Conservation (phyloP, 225 moss, liverwort and hornwort species). For the Lunularia cruciata region DNA sequence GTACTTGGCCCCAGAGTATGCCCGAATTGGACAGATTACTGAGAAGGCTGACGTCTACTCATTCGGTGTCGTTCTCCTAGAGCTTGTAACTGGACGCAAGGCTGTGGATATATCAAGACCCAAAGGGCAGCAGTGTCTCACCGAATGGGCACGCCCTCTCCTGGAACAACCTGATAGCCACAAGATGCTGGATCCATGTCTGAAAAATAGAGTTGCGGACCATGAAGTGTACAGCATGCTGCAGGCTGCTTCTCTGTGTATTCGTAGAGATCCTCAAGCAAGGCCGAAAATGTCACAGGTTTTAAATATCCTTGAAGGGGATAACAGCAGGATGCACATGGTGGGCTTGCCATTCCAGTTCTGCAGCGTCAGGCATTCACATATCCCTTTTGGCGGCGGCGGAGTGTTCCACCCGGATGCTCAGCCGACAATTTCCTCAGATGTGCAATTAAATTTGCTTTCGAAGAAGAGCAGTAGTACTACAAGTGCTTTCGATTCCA, state of each 20-base stretch:
- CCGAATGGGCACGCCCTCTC: constrained; percentile 43
- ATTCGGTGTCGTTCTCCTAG: constrained; percentile 40
- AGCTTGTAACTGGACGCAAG: constrained; percentile 38
- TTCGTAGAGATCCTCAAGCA: constrained; percentile 33
- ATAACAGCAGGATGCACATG: constrained; percentile 18
- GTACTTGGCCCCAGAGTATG: constrained; percentile 44
- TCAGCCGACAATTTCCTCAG: not conserved
- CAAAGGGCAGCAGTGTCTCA: constrained; percentile 40
- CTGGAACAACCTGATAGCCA: constrained; percentile 20
- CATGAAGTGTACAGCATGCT: constrained; percentile 36
- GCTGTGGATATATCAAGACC: constrained; percentile 30
- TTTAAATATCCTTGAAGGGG: constrained; percentile 23
- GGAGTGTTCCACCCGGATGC: constrained; percentile 19
- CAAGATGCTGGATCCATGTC: constrained; percentile 29
- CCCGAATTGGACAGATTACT: constrained; percentile 37
- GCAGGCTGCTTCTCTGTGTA: constrained; percentile 35
- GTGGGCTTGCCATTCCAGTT: constrained; percentile 30
- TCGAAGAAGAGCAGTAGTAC: not conserved
- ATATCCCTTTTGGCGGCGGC: constrained; percentile 27
- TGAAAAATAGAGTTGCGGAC: constrained; percentile 29
- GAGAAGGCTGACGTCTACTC: constrained; percentile 47
- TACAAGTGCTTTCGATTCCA: constrained; percentile 4
- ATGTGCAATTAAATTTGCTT: not conserved
- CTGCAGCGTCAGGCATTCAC: constrained; percentile 21
- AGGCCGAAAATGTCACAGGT: constrained; percentile 42